A percentile compares a stretch with the other conserved stretches of the same genome.
phyloP scores from a whole-genome alignment of 108 stramenopile genomes.

The Phaeodactylum tricornutum region DNA sequence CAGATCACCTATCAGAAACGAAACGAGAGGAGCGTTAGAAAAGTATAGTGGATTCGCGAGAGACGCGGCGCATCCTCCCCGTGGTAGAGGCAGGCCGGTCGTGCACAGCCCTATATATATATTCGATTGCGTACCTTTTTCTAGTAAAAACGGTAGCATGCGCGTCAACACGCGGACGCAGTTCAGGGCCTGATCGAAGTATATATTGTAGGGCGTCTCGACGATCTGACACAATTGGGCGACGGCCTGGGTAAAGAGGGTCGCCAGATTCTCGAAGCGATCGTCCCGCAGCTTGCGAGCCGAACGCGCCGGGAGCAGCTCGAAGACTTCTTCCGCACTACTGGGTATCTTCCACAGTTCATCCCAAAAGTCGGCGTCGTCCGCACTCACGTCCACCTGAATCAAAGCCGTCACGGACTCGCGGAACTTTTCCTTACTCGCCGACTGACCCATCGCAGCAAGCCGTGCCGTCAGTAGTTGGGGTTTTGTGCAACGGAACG shows the following conservation, averaged over 20 bases:
- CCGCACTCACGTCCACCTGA: slow-evolving; percentile 59
- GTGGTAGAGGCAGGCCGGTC: no score
- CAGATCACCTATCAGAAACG: slow-evolving; percentile 57
- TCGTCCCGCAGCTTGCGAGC: slow-evolving; percentile 60
- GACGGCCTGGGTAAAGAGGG: slow-evolving; percentile 86
- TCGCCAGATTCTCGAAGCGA: slow-evolving; percentile 75
- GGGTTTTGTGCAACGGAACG: no score
- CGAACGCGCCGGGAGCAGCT: slow-evolving; percentile 65
- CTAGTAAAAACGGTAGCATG: slow-evolving; percentile 84
- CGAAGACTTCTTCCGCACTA: slow-evolving; percentile 83
- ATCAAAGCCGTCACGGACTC: slow-evolving; percentile 63
- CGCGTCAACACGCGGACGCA: slow-evolving; percentile 87
- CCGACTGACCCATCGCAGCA: slow-evolving; percentile 77
- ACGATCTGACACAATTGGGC: slow-evolving; percentile 94
- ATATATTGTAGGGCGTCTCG: slow-evolving; percentile 90
- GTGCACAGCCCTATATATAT: no score
- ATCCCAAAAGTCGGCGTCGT: slow-evolving; percentile 90
- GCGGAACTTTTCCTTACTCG: slow-evolving; percentile 80
- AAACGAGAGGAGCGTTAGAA: slow-evolving; percentile 5
- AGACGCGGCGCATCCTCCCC: no score
- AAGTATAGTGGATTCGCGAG: no score
- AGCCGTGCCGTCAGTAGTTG: background rate
- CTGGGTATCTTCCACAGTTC: slow-evolving; percentile 87
- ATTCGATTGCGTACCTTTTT: slow-evolving; percentile 43
- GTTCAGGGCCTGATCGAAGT: slow-evolving; percentile 90